These are phyloP conservation scores for Sabuloglossum arenarium DNA, from an alignment of 495 filamentous ascomycete species.

Conservation along the genomic window DNA sequence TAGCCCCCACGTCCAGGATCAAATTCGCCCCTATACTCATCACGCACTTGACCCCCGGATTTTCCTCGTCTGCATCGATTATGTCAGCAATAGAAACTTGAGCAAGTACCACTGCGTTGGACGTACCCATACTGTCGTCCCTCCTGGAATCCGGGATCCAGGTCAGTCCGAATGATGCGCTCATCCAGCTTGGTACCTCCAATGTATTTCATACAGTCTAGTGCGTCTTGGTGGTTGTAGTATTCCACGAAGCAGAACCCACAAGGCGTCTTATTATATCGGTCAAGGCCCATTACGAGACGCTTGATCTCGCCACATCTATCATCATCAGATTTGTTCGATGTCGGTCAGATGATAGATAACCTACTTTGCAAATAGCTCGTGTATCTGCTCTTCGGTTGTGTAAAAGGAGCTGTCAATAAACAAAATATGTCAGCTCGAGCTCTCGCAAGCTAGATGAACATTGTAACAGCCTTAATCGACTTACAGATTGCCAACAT, in stretches of 20 bases:
- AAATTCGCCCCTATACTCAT: conserved; percentile 92
- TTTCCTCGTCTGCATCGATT: conserved; percentile 40
- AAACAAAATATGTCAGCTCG: not conserved
- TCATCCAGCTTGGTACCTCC: conserved; percentile 98
- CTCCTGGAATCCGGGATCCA: conserved; percentile 90
- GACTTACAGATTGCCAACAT: conserved; percentile 86
- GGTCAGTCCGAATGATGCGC: conserved; percentile 85
- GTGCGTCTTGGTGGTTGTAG: conserved; percentile 86
- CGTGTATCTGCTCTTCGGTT: conserved; percentile 96
- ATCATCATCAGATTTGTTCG: not conserved
- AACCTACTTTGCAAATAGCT: conserved; percentile 69
- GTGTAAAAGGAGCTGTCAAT: conserved; percentile 84
- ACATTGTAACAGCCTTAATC: not conserved
- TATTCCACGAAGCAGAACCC: conserved; percentile 99
- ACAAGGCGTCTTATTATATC: conserved; percentile 92
- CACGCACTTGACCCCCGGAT: conserved; percentile 88
- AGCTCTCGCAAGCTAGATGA: no score
- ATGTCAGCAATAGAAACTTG: not conserved
- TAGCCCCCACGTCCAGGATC: conserved; percentile 85
- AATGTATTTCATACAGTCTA: conserved; percentile 96
- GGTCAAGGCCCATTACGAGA: conserved; percentile 93
- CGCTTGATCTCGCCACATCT: conserved; percentile 93
- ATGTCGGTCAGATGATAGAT: not conserved
- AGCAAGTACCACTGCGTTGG: not conserved
- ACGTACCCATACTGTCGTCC: conserved; percentile 78